phyloP scores from a whole-genome alignment of 352 stramenopile genomes.

The Globisporangium polare region DNA sequence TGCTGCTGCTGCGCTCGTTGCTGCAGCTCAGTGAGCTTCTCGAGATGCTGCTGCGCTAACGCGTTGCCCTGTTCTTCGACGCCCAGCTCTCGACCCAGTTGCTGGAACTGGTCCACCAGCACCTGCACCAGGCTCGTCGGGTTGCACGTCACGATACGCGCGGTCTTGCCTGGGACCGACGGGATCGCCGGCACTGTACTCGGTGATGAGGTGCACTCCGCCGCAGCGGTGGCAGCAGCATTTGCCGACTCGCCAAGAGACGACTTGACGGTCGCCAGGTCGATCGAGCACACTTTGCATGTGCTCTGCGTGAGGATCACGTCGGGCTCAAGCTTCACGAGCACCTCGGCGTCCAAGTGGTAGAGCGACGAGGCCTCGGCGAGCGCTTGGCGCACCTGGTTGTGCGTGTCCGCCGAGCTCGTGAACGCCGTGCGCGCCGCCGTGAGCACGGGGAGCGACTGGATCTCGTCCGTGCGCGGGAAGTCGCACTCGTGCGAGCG shows the following conservation, averaged over 20 bases:
- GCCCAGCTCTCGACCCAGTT: constrained; percentile 42
- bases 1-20: constrained; percentile 11
- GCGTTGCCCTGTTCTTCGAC: constrained; percentile 32
- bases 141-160: constrained; percentile 45
- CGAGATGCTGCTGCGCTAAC: constrained; percentile 30
- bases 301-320: constrained; percentile 73
- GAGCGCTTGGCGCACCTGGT: constrained; percentile 53
- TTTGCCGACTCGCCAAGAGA: constrained; percentile 4
- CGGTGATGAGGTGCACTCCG: neutral
- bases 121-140: constrained; percentile 39
- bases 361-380: constrained; percentile 54
- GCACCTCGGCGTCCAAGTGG: constrained; percentile 38
- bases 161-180: constrained; percentile 19
- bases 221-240: neutral
- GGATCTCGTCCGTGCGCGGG: constrained; percentile 25
- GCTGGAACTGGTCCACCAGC: constrained; percentile 44
- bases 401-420: constrained; percentile 55
- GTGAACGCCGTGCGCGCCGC: constrained; percentile 59
- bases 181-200: constrained; percentile 13
- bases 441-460: constrained; percentile 51
- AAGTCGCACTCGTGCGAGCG: constrained; percentile 79
- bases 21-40: constrained; percentile 25
- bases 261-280: constrained; percentile 42
- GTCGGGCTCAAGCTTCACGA: constrained; percentile 44
- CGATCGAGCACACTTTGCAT: constrained; percentile 74